A percentile compares a stretch with the other conserved stretches of the same genome.
These are phyloP conservation scores for Glomus cerebriforme DNA, from an alignment of 192 early-diverging fungal genomes.

Conservation along the genomic window DNA sequence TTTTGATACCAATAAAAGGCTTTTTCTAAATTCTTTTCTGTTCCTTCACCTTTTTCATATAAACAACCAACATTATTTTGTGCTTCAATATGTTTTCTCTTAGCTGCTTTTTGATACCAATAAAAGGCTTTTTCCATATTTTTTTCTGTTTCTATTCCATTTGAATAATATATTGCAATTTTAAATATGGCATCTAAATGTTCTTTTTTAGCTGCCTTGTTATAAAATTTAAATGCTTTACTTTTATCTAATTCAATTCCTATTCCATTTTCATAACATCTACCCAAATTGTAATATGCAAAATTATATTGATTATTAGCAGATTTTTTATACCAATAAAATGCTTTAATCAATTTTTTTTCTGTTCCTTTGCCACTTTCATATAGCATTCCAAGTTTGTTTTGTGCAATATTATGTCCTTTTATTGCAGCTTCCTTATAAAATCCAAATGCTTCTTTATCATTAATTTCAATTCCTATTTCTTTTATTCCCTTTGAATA, in stretches of 20 bases:
- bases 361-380: not conserved
- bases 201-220: constrained; percentile 43
- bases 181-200: constrained; percentile 52
- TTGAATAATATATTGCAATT: constrained; percentile 49
- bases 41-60: constrained; percentile 72
- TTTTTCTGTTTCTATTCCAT: constrained; percentile 43
- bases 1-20: constrained; percentile 59
- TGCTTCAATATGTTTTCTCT: constrained; percentile 60
- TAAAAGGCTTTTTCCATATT: constrained; percentile 39
- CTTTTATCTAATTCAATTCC: constrained; percentile 53
- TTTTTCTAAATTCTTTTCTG: constrained; percentile 41
- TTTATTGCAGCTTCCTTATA: not conserved
- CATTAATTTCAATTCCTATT: not conserved
- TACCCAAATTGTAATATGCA: constrained; percentile 62
- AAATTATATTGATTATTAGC: constrained; percentile 74
- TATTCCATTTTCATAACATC: constrained; percentile 67
- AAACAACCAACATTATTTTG: constrained; percentile 74
- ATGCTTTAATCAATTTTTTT: constrained; percentile 48
- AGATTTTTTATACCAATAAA: constrained; percentile 66
- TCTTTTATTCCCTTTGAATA: no score
- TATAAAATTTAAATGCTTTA: constrained; percentile 69
- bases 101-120: constrained; percentile 59
- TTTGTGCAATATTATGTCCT: constrained; percentile 44
- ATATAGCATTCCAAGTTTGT: constrained; percentile 1
- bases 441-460: not conserved